Conservation (phyloP, 2,329 filamentous ascomycete species). For the Fonsecaea multimorphosa region DNA sequence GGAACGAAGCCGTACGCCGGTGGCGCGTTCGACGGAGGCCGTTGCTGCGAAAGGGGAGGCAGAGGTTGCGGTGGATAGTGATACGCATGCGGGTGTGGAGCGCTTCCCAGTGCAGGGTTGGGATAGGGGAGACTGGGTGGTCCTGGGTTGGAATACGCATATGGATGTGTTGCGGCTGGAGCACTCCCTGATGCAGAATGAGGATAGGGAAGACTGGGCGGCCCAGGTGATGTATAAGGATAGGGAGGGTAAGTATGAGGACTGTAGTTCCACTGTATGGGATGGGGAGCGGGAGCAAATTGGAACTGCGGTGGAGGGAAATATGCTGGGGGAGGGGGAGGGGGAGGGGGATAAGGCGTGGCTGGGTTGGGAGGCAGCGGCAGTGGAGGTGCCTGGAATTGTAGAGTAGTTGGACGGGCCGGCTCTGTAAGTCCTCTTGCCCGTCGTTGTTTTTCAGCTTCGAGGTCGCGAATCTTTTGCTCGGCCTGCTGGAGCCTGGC, state of each 20-base stretch:
- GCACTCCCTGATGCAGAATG: not conserved
- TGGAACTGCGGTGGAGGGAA: conserved; percentile 7
- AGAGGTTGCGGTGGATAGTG: not conserved
- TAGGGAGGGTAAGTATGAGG: conserved; percentile 4
- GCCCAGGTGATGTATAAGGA: not conserved
- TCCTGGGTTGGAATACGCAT: not conserved
- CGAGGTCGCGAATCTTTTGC: conserved; percentile 31
- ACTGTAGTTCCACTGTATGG: conserved; percentile 17
- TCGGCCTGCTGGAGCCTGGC: conserved; percentile 31
- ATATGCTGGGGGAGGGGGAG: conserved; percentile 13
- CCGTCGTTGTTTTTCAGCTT: conserved; percentile 29
- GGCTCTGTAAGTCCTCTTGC: conserved; percentile 16
- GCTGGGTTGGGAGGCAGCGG: not conserved
- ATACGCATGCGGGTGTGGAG: conserved; percentile 6
- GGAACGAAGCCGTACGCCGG: conserved; percentile 29
- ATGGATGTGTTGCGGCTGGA: not conserved
- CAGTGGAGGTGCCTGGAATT: not conserved
- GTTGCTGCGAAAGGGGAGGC: conserved; percentile 5
- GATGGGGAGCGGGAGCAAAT: not conserved
- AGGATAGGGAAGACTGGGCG: not conserved
- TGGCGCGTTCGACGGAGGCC: conserved; percentile 2
- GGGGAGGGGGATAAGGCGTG: not conserved
- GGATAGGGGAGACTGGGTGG: not conserved
- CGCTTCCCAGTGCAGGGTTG: not conserved
- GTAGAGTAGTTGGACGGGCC: conserved; percentile 9